phyloP scores from a whole-genome alignment of 2,329 filamentous ascomycete genomes.

The Venturia oleaginea region DNA sequence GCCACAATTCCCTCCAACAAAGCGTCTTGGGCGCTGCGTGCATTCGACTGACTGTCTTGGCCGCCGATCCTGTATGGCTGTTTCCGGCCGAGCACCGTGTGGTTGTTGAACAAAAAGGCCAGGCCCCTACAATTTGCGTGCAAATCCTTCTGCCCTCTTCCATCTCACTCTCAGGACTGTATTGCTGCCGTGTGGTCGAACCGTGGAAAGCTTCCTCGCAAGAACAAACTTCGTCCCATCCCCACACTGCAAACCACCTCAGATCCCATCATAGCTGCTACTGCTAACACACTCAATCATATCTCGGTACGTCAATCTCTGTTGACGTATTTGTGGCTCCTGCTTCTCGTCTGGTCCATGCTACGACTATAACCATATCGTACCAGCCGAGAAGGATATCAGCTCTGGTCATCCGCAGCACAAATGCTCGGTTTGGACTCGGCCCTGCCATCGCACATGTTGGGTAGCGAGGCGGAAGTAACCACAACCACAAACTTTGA shows the following conservation, averaged over 20 bases:
- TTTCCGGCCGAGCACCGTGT: neutral
- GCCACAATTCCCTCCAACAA: neutral
- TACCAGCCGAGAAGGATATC: neutral
- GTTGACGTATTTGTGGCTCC: neutral
- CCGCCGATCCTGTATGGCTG: neutral
- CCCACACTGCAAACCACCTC: neutral
- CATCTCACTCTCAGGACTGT: neutral
- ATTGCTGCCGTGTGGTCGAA: too few species aligned
- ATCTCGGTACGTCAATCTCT: neutral
- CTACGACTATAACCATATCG: neutral
- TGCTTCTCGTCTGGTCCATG: neutral
- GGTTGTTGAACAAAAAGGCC: constrained; percentile 5
- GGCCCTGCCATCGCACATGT: neutral
- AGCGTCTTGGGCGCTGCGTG: neutral
- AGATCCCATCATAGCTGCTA: too few species aligned
- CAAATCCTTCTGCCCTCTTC: neutral
- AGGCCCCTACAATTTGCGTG: neutral
- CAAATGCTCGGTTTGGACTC: neutral
- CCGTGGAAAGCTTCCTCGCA: neutral
- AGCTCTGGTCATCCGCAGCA: neutral
- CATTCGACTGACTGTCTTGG: neutral
- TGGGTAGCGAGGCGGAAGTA: neutral
- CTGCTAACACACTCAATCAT: neutral
- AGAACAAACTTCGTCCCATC: neutral
- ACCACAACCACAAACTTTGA: neutral